Evolutionary conservation across 2,329 filamentous ascomycete genomes (phyloP).

Genomic region (Ophiostoma perfectum): DNA sequence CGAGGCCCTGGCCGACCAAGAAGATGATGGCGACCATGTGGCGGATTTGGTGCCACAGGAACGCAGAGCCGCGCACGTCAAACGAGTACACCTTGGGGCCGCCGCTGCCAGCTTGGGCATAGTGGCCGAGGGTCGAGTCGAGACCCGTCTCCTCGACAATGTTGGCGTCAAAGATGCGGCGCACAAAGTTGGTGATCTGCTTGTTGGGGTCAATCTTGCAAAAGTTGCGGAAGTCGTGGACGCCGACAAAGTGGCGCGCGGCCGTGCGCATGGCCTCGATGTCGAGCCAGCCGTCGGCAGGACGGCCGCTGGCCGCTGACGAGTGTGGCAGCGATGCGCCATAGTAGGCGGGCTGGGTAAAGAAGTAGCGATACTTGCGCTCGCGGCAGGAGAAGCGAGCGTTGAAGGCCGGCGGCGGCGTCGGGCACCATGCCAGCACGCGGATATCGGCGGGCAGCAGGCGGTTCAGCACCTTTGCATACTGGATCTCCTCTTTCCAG

Average conservation of each 20-base stretch:
- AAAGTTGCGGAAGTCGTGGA: constrained; percentile 94
- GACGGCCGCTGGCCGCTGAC: constrained; percentile 30
- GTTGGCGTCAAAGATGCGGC: constrained; percentile 72
- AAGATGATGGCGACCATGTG: constrained; percentile 94
- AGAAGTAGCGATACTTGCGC: constrained; percentile 92
- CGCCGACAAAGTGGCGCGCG: constrained; percentile 71
- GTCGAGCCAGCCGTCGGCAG: constrained; percentile 73
- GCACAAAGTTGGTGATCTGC: constrained; percentile 76
- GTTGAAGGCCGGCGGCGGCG: constrained; percentile 72
- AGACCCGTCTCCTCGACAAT: constrained; percentile 63
- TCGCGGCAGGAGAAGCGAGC: constrained; percentile 91
- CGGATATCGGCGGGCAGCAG: constrained; percentile 86
- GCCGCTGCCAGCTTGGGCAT: constrained; percentile 34
- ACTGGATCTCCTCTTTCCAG: constrained; percentile 60
- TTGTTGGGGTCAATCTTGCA: constrained; percentile 91
- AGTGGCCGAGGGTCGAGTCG: constrained; percentile 51
- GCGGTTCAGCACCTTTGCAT: constrained; percentile 76
- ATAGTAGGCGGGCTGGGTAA: constrained; percentile 87
- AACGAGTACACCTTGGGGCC: constrained; percentile 75
- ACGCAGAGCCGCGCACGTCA: constrained; percentile 81
- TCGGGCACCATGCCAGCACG: constrained; percentile 86
- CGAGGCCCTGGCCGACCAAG: constrained; percentile 81
- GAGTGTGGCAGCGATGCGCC: constrained; percentile 48
- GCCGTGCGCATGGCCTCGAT: constrained; percentile 80
- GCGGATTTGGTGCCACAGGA: constrained; percentile 96